These are phyloP conservation scores for Arthromyces matolae DNA, from an alignment of 768 basidiomycete genomes.

Conservation along the genomic window DNA sequence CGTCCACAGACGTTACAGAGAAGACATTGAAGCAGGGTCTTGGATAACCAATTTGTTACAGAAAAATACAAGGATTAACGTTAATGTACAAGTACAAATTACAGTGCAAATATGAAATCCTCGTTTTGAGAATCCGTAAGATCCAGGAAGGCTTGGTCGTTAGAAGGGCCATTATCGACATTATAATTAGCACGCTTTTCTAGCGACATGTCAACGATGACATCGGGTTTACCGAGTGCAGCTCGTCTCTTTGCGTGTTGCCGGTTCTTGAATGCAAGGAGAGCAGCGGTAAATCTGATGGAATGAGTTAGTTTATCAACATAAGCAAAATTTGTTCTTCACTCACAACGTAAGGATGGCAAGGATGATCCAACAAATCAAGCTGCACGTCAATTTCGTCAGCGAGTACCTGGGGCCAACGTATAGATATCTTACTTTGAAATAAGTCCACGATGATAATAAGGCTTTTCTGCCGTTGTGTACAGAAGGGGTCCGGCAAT, in stretches of 20 bases:
- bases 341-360: conserved; percentile 32
- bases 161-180: conserved; percentile 16
- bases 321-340: neutral
- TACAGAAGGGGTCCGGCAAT: conserved; percentile 37
- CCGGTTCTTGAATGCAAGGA: conserved; percentile 35
- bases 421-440: conserved; percentile 29
- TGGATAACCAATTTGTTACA: too few relatives aligned
- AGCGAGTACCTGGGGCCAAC: neutral
- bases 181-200: conserved; percentile 24
- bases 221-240: conserved; percentile 29
- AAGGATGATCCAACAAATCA: conserved; percentile 38
- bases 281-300: conserved; percentile 31
- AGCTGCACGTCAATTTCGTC: conserved; percentile 16
- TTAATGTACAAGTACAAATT: too few relatives aligned
- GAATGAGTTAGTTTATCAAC: neutral
- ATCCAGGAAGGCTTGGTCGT: conserved; percentile 35
- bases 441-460: conserved; percentile 36
- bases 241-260: conserved; percentile 32
- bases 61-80: too few relatives aligned
- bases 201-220: conserved; percentile 37
- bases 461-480: conserved; percentile 33
- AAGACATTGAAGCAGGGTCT: too few relatives aligned
- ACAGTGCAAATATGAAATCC: conserved; percentile 29
- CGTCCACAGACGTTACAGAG: too few relatives aligned
- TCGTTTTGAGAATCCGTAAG: conserved; percentile 34